phyloP scores from a whole-genome alignment of 306 rosid genomes.

The Macrotyloma uniflorum region DNA sequence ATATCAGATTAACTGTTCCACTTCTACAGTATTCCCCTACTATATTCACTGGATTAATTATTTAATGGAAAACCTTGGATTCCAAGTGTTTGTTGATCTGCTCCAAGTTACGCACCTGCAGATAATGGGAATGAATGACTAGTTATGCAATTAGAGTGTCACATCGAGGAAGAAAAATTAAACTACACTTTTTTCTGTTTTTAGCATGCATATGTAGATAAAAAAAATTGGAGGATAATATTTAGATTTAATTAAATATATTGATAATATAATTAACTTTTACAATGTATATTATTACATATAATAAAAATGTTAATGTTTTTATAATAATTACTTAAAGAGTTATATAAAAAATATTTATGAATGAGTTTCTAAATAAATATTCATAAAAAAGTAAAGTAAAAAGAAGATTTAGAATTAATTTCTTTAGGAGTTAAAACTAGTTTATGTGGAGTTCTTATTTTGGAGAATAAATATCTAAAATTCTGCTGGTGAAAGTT shows the following conservation, averaged over 20 bases:
- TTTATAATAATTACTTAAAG: too few relatives aligned
- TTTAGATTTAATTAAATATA: neutral
- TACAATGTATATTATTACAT: too few relatives aligned
- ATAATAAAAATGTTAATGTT: too few relatives aligned
- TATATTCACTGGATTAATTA: neutral
- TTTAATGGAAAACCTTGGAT: conserved; percentile 51
- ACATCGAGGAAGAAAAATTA: neutral
- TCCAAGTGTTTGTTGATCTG: conserved; percentile 56
- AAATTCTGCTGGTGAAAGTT: too few relatives aligned
- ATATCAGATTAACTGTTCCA: neutral
- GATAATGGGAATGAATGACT: neutral
- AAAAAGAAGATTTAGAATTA: too few relatives aligned
- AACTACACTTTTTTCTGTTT: neutral
- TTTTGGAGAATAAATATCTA: too few relatives aligned
- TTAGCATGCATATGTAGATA: neutral
- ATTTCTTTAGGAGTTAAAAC: too few relatives aligned
- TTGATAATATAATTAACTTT: neutral
- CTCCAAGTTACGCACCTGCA: conserved; percentile 54
- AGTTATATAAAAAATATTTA: too few relatives aligned
- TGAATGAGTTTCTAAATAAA: too few relatives aligned
- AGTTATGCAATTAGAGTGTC: neutral
- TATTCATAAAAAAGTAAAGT: too few relatives aligned
- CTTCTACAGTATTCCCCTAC: neutral
- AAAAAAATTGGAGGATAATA: neutral
- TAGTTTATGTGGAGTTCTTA: too few relatives aligned